phyloP scores from a whole-genome alignment of 768 basidiomycete genomes.

The Fomitopsis pulvina region DNA sequence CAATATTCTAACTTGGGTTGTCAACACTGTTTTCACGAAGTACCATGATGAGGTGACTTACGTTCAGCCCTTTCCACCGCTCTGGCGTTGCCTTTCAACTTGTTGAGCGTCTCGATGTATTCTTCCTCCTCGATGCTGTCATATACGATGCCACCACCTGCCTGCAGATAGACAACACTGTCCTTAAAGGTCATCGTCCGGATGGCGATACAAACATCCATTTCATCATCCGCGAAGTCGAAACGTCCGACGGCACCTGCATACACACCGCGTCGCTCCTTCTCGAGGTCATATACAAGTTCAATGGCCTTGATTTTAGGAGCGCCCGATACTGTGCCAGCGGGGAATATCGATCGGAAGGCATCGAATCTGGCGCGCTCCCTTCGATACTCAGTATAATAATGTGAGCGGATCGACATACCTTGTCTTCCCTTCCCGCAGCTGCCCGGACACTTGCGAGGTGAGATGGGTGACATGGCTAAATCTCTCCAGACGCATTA shows the following conservation, averaged over 20 bases:
- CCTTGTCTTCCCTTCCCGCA: slow-evolving; percentile 83
- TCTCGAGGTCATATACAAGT: slow-evolving; percentile 79
- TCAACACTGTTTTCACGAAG: slow-evolving; percentile 14
- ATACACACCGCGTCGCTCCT: slow-evolving; percentile 88
- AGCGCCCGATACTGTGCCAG: slow-evolving; percentile 97
- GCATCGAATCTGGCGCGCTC: slow-evolving; percentile 75
- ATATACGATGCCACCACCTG: slow-evolving; percentile 95
- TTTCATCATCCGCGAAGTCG: slow-evolving; percentile 89
- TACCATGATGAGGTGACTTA: slow-evolving; percentile 34
- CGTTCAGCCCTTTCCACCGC: slow-evolving; percentile 87
- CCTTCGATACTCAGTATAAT: slow-evolving; percentile 2
- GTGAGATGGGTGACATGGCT: slow-evolving; percentile 98
- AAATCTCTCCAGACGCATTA: slow-evolving; percentile 93
- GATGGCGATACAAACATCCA: slow-evolving; percentile 99
- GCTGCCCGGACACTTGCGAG: slow-evolving; percentile 83
- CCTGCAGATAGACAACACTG: slow-evolving; percentile 86
- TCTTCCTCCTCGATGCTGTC: slow-evolving; percentile 99
- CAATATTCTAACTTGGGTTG: slow-evolving; percentile 49
- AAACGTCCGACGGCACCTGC: slow-evolving; percentile 98
- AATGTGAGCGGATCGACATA: slow-evolving; percentile 23
- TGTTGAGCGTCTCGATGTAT: slow-evolving; percentile 93
- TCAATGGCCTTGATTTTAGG: slow-evolving; percentile 99
- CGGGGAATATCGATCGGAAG: slow-evolving; percentile 98
- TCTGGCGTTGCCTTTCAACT: slow-evolving; percentile 78
- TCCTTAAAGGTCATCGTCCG: slow-evolving; percentile 97